These are phyloP conservation scores for Lepiota venenata DNA, from an alignment of 768 basidiomycete species.

Conservation along the genomic window DNA sequence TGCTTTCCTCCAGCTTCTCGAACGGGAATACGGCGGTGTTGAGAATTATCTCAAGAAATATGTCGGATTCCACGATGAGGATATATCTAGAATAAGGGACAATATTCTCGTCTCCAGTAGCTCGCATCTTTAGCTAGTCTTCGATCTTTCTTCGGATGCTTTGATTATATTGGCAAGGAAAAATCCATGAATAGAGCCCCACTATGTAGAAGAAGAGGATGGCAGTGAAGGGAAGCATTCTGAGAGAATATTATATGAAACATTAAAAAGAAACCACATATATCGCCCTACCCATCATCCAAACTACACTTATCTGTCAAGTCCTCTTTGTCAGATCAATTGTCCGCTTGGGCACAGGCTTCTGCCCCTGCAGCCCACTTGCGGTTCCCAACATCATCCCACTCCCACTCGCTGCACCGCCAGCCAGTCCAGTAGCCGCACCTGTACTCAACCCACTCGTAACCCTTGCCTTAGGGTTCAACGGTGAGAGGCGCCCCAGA, in stretches of 20 bases:
- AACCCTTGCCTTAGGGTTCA: constrained; percentile 69
- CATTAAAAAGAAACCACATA: constrained; percentile 1
- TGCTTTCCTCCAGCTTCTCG: constrained; percentile 60
- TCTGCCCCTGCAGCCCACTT: constrained; percentile 27
- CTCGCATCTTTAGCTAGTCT: neutral
- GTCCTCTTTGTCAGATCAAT: constrained; percentile 28
- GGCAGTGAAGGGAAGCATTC: no score
- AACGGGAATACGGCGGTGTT: constrained; percentile 64
- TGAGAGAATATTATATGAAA: neutral
- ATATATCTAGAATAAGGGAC: constrained; percentile 53
- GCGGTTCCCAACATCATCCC: neutral
- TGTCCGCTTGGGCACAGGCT: constrained; percentile 18
- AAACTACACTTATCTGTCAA: neutral
- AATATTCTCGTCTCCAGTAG: constrained; percentile 45
- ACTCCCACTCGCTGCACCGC: constrained; percentile 12
- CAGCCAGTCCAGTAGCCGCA: constrained; percentile 15
- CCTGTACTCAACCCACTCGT: constrained; percentile 36
- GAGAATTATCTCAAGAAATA: constrained; percentile 58
- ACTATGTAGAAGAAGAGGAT: no score
- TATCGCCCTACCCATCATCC: neutral
- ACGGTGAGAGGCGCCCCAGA: constrained; percentile 58
- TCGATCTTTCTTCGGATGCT: neutral
- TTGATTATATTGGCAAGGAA: no score
- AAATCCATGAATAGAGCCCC: no score
- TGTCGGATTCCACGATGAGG: constrained; percentile 58